Conservation (phyloP, 768 basidiomycete species). For the Pleurotus pulmonarius region DNA sequence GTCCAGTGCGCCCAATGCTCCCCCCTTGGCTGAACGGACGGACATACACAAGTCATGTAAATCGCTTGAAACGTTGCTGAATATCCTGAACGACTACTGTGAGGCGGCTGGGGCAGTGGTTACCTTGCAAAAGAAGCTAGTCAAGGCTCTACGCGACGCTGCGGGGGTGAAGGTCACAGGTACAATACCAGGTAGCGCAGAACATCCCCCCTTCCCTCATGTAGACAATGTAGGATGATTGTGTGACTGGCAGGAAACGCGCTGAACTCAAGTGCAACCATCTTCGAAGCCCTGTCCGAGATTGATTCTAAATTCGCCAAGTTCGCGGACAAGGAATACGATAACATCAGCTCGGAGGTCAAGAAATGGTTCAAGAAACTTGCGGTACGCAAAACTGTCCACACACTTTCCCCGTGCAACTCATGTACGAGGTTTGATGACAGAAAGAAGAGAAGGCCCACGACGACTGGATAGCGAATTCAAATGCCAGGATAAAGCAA, state of each 20-base stretch:
- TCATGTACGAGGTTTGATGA: background rate
- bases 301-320: slow-evolving; percentile 75
- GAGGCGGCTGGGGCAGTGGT: slow-evolving; percentile 64
- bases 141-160: slow-evolving; percentile 65
- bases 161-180: slow-evolving; percentile 56
- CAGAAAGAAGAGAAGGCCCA: slow-evolving; percentile 82
- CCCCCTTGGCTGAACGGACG: slow-evolving; percentile 50
- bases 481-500: slow-evolving; percentile 74
- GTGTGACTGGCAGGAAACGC: slow-evolving; percentile 49
- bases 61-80: slow-evolving; percentile 64
- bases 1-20: slow-evolving; percentile 15
- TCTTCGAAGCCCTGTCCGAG: slow-evolving; percentile 70
- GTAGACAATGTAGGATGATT: no score
- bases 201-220: background rate
- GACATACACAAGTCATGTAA: slow-evolving; percentile 84
- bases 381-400: slow-evolving; percentile 42
- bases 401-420: background rate
- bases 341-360: slow-evolving; percentile 58
- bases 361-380: slow-evolving; percentile 89
- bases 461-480: slow-evolving; percentile 63
- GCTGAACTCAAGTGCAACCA: slow-evolving; percentile 55
- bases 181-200: slow-evolving; percentile 56
- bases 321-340: slow-evolving; percentile 71
- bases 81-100: slow-evolving; percentile 69
- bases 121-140: slow-evolving; percentile 69